Evolutionary conservation across 306 rosid genomes (phyloP).

Genomic region (Cucurbita ficifolia): DNA sequence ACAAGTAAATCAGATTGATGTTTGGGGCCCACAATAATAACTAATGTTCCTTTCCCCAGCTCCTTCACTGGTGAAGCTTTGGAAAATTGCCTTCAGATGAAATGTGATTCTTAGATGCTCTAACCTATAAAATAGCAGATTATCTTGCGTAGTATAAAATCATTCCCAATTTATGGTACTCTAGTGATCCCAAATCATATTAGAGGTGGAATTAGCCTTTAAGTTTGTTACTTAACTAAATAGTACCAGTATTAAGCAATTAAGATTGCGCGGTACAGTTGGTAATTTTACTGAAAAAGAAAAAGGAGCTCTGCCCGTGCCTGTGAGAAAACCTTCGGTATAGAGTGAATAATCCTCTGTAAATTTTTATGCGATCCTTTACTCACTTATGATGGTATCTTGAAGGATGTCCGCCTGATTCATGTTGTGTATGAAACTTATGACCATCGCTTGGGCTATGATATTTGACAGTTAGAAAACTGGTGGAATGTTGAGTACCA

Average conservation of each 20-base stretch:
- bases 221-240: neutral
- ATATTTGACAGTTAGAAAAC: neutral
- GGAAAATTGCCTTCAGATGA: neutral
- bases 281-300: neutral
- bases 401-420: neutral
- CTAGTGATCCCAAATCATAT: neutral
- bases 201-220: neutral
- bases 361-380: neutral
- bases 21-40: neutral
- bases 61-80: neutral
- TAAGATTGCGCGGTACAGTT: neutral
- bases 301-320: neutral
- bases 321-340: neutral
- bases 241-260: neutral
- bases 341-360: neutral
- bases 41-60: neutral
- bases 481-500: neutral
- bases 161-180: neutral
- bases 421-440: neutral
- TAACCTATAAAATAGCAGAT: neutral
- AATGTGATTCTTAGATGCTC: neutral
- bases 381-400: neutral
- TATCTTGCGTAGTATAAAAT: neutral
- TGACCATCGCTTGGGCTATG: neutral
- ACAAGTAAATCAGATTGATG: neutral